These are phyloP conservation scores for Capniomyces stellatus DNA, from an alignment of 371 early-diverging fungal genomes.

Conservation along the genomic window DNA sequence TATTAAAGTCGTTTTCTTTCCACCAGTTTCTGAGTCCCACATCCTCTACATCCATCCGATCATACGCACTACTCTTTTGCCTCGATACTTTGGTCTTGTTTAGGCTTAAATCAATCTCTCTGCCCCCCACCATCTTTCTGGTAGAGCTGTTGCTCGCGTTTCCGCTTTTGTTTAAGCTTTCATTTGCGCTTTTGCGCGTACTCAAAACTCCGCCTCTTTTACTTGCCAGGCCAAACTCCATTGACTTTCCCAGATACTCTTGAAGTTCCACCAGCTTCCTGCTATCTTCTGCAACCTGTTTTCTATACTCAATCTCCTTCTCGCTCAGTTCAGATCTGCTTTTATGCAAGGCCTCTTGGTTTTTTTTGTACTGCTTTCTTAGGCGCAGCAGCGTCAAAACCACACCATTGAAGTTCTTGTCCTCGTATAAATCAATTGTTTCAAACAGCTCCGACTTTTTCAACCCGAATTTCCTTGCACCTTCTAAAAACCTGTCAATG, in stretches of 20 bases:
- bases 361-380: neutral
- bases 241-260: neutral
- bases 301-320: neutral
- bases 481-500: constrained; percentile 41
- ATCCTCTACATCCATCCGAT: too few species aligned
- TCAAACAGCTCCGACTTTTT: constrained; percentile 66
- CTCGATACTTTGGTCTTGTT: too few species aligned
- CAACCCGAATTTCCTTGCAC: constrained; percentile 45
- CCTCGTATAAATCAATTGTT: constrained; percentile 80
- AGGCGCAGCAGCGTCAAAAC: constrained; percentile 25
- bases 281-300: neutral
- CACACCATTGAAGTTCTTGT: constrained; percentile 55
- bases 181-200: too few species aligned
- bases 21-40: too few species aligned
- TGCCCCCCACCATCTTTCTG: too few species aligned
- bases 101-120: too few species aligned
- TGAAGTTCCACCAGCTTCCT: neutral
- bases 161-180: too few species aligned
- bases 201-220: too few species aligned
- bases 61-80: too few species aligned
- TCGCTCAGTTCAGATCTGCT: neutral
- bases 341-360: neutral
- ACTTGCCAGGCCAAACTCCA: too few species aligned
- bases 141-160: too few species aligned
- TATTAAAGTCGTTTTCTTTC: too few species aligned